phyloP scores from a whole-genome alignment of 1,139 yeast genomes.

The Suhomyces yuchorum region DNA sequence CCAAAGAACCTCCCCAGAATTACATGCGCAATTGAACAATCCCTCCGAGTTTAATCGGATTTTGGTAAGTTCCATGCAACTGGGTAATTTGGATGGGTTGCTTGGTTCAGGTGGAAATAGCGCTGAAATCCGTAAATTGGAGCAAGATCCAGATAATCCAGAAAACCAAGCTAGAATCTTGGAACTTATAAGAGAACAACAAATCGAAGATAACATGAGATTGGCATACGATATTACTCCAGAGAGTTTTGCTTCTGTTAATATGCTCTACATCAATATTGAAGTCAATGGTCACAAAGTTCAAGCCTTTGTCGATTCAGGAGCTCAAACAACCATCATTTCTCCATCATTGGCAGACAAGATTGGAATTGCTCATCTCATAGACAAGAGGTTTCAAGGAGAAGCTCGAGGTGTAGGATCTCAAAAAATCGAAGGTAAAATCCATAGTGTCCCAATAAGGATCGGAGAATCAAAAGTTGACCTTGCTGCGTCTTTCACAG shows the following conservation, averaged over 20 bases:
- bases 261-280: slow-evolving; percentile 79
- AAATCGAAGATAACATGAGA: slow-evolving; percentile 74
- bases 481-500: slow-evolving; percentile 79
- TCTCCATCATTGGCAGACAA: slow-evolving; percentile 74
- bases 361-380: slow-evolving; percentile 68
- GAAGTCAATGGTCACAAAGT: slow-evolving; percentile 78
- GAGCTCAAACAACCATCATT: slow-evolving; percentile 90
- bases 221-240: slow-evolving; percentile 87
- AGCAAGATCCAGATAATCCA: slow-evolving; percentile 71
- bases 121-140: slow-evolving; percentile 53
- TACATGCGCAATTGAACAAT: slow-evolving; percentile 51
- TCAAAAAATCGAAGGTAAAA: slow-evolving; percentile 74
- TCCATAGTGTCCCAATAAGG: slow-evolving; percentile 85
- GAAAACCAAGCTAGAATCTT: slow-evolving; percentile 67
- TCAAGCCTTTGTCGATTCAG: slow-evolving; percentile 94
- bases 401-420: slow-evolving; percentile 91
- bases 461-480: slow-evolving; percentile 57
- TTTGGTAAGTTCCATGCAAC: slow-evolving; percentile 32
- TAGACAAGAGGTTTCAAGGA: slow-evolving; percentile 82
- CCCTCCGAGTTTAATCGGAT: slow-evolving; percentile 53
- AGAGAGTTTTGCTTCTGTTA: slow-evolving; percentile 79
- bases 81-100: slow-evolving; percentile 4
- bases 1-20: slow-evolving; percentile 39
- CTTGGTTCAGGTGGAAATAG: slow-evolving; percentile 24
- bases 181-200: slow-evolving; percentile 70